phyloP scores from a whole-genome alignment of 2,329 filamentous ascomycete species.

The Capronia epimyces region DNA sequence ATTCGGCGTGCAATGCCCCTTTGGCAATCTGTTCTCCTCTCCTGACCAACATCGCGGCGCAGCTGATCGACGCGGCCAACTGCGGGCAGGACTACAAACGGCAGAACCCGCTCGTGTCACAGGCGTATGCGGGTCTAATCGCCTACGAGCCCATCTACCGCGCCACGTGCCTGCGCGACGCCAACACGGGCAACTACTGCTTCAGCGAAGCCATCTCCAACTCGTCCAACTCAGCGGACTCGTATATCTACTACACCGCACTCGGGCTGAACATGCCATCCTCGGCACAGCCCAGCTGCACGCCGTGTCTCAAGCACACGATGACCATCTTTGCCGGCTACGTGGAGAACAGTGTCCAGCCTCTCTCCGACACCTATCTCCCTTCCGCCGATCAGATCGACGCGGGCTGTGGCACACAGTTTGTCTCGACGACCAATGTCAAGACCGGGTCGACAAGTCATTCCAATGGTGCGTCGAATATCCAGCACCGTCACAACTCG shows the following conservation, averaged over 20 bases:
- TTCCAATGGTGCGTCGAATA: conserved; percentile 2
- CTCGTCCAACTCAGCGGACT: conserved; percentile 60
- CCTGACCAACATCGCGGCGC: conserved; percentile 59
- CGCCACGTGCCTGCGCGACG: conserved; percentile 71
- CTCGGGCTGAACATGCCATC: conserved; percentile 66
- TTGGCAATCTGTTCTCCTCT: conserved; percentile 59
- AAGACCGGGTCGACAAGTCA: conserved; percentile 17
- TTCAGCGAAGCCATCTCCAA: conserved; percentile 84
- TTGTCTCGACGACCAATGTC: conserved; percentile 49
- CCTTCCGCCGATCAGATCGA: conserved; percentile 69
- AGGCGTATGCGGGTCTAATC: conserved; percentile 69
- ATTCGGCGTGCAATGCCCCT: conserved; percentile 68
- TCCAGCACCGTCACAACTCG: background rate
- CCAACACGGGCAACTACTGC: conserved; percentile 61
- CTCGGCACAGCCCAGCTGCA: conserved; percentile 67
- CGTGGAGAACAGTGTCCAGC: conserved; percentile 59
- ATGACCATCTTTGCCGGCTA: conserved; percentile 75
- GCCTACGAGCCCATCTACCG: conserved; percentile 74
- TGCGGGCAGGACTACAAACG: conserved; percentile 66
- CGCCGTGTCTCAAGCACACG: conserved; percentile 67
- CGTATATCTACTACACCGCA: conserved; percentile 80
- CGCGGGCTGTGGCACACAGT: conserved; percentile 52
- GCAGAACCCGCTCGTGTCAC: conserved; percentile 63
- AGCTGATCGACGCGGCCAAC: conserved; percentile 57
- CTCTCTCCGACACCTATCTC: conserved; percentile 64